phyloP scores from a whole-genome alignment of 306 rosid species.

The Fragaria ananassa region DNA sequence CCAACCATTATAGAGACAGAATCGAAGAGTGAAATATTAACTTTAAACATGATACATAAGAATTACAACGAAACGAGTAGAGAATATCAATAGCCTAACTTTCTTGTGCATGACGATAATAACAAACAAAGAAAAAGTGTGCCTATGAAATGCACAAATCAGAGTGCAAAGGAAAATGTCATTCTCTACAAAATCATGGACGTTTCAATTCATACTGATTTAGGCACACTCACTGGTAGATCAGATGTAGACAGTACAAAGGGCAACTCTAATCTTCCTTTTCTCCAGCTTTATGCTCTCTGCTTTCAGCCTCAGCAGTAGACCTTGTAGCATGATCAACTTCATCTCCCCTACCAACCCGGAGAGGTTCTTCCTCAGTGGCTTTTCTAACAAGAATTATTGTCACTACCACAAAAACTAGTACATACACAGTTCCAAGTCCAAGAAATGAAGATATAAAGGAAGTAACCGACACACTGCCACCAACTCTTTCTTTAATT shows the following conservation, averaged over 20 bases:
- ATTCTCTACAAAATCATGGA: neutral
- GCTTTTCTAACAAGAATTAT: constrained; percentile 48
- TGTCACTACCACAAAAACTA: constrained; percentile 56
- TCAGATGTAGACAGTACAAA: neutral
- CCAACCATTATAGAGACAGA: neutral
- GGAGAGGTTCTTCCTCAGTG: constrained; percentile 38
- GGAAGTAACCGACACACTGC: constrained; percentile 42
- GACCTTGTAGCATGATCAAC: constrained; percentile 46
- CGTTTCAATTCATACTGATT: neutral
- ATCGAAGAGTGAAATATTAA: neutral
- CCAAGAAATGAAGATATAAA: constrained; percentile 49
- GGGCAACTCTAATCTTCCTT: constrained; percentile 62
- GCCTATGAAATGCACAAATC: neutral
- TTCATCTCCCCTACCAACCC: constrained; percentile 45
- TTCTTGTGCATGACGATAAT: neutral
- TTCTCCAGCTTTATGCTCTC: constrained; percentile 57
- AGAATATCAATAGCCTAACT: neutral
- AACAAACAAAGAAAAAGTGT: neutral
- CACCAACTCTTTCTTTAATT: constrained; percentile 40
- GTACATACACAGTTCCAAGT: constrained; percentile 56
- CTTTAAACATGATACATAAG: neutral
- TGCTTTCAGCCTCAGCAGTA: constrained; percentile 42
- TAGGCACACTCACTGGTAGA: neutral
- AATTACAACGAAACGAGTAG: neutral
- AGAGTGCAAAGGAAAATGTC: neutral